Evolutionary conservation across 257 asterid genomes (phyloP).

Genomic region (Marsdenia floribunda): DNA sequence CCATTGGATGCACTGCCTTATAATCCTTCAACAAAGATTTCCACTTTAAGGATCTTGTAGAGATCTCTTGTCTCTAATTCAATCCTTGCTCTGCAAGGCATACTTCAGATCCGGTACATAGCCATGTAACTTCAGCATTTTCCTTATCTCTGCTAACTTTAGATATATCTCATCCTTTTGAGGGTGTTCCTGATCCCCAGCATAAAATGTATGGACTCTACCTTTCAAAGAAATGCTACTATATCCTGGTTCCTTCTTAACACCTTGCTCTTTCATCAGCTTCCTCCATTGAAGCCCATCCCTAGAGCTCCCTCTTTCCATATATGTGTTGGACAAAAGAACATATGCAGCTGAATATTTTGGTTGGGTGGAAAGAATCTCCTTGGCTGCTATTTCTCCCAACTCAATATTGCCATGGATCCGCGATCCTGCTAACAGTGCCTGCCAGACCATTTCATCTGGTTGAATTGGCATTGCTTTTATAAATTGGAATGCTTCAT

Average conservation of each 20-base stretch:
- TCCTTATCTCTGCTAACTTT: constrained; percentile 31
- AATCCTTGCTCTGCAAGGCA: constrained; percentile 34
- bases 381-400: constrained; percentile 46
- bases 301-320: constrained; percentile 35
- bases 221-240: constrained; percentile 44
- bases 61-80: constrained; percentile 1
- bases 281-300: constrained; percentile 41
- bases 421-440: constrained; percentile 42
- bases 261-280: constrained; percentile 39
- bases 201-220: constrained; percentile 37
- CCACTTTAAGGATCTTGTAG: neutral
- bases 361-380: constrained; percentile 32
- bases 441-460: constrained; percentile 50
- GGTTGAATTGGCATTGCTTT: constrained; percentile 35
- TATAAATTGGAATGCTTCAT: constrained; percentile 41
- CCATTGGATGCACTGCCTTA: neutral
- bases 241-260: constrained; percentile 43
- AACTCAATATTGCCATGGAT: constrained; percentile 44
- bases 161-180: constrained; percentile 33
- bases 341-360: constrained; percentile 40
- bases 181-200: constrained; percentile 39
- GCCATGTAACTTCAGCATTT: constrained; percentile 31
- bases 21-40: neutral
- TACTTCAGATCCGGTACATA: constrained; percentile 33
- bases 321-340: constrained; percentile 42